These are phyloP conservation scores for Melastoma malabathricum DNA, from an alignment of 345 rosid species.

Conservation along the genomic window DNA sequence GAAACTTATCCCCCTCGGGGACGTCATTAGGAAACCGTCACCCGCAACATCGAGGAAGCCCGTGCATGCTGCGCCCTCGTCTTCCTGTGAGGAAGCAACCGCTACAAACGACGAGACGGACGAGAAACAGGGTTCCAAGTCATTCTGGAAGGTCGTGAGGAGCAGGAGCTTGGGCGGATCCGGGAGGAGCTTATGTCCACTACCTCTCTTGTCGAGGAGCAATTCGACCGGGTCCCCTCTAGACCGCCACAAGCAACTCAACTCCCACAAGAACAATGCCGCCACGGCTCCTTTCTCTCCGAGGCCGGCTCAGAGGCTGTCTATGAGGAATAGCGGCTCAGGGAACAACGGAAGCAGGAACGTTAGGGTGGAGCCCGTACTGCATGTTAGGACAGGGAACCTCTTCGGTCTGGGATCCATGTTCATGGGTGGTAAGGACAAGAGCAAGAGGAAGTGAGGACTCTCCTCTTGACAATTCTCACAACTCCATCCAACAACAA, in stretches of 20 bases:
- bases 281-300: not conserved
- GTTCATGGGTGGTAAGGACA: slow-evolving; percentile 11
- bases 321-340: slow-evolving; percentile 6
- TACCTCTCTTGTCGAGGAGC: slow-evolving; percentile 20
- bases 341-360: slow-evolving; percentile 4
- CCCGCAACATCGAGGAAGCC: slow-evolving; percentile 10
- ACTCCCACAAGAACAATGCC: not conserved
- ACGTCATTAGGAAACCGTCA: not conserved
- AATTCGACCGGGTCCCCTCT: slow-evolving; percentile 14
- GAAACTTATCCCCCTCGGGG: slow-evolving; percentile 9
- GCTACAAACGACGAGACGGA: slow-evolving; percentile 5
- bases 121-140: slow-evolving; percentile 4
- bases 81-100: not conserved
- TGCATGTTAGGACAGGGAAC: slow-evolving; percentile 11
- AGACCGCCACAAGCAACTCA: not conserved
- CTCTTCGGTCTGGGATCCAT: slow-evolving; percentile 14
- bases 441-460: slow-evolving; percentile 11
- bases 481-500: too few species aligned
- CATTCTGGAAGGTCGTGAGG: slow-evolving; percentile 17
- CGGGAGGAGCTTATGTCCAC: slow-evolving; percentile 12
- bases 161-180: slow-evolving; percentile 15
- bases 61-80: not conserved
- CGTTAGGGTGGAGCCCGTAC: slow-evolving; percentile 8
- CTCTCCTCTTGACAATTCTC: too few species aligned
- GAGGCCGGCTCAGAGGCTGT: slow-evolving; percentile 7